phyloP scores from a whole-genome alignment of 2,329 filamentous ascomycete species.

The Thermoascus crustaceus region DNA sequence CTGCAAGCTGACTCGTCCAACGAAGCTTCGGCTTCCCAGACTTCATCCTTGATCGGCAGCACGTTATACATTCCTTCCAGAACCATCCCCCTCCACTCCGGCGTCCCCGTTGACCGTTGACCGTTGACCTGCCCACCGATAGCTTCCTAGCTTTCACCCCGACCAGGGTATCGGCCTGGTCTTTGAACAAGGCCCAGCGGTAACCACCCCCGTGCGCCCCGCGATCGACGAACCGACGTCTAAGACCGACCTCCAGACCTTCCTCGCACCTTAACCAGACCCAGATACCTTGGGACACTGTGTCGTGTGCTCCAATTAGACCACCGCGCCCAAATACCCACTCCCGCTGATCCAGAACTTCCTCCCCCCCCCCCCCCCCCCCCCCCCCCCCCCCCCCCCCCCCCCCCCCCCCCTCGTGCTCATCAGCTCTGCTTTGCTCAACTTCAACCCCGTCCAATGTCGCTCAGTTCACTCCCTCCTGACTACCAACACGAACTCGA shows the following conservation, averaged over 20 bases:
- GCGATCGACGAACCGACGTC: slow-evolving; percentile 1
- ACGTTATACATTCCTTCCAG: no score
- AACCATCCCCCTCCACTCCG: no score
- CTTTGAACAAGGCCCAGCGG: slow-evolving; percentile 1
- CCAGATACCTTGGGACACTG: background rate
- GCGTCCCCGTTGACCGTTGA: no score
- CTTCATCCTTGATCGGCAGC: background rate
- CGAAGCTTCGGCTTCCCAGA: background rate
- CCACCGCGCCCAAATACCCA: slow-evolving; percentile 15
- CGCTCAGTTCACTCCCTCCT: slow-evolving; percentile 2
- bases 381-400: slow-evolving; percentile 6
- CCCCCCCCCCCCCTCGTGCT: slow-evolving; percentile 1
- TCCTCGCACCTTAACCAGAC: slow-evolving; percentile 2
- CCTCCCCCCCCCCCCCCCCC: slow-evolving; percentile 2
- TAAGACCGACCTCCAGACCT: slow-evolving; percentile 2
- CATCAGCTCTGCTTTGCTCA: slow-evolving; percentile 6
- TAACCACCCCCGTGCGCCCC: background rate
- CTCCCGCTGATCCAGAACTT: slow-evolving; percentile 8
- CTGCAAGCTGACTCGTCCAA: background rate
- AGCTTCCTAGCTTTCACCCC: no score
- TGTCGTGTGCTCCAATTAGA: slow-evolving; percentile 17
- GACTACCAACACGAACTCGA: slow-evolving; percentile 56
- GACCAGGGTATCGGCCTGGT: background rate
- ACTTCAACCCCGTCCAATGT: slow-evolving; percentile 12
- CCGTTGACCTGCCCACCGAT: no score